These are phyloP conservation scores for Spinellus fusiger DNA, from an alignment of 192 early-diverging fungal species.

Conservation along the genomic window DNA sequence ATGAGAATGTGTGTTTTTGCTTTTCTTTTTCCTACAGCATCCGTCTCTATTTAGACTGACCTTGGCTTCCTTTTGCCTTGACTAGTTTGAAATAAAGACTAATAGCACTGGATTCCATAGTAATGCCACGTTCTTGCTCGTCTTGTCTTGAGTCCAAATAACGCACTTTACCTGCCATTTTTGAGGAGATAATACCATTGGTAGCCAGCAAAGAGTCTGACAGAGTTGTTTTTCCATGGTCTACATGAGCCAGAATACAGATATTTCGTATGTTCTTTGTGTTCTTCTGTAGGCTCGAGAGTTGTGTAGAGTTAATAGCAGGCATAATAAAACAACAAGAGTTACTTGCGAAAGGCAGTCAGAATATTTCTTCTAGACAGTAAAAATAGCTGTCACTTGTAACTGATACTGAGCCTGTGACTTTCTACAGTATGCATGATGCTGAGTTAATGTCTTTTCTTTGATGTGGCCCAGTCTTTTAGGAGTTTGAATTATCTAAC, in stretches of 20 bases:
- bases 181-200: conserved; percentile 96
- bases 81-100: conserved; percentile 86
- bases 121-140: conserved; percentile 97
- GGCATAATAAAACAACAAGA: conserved; percentile 66
- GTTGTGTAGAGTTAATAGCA: conserved; percentile 55
- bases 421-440: too few relatives aligned
- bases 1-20: not conserved
- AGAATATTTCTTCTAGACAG: too few relatives aligned
- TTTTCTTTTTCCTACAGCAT: not conserved
- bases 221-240: conserved; percentile 97
- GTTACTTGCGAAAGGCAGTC: too few relatives aligned
- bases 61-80: conserved; percentile 20
- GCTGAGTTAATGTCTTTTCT: too few relatives aligned
- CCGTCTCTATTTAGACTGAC: not conserved
- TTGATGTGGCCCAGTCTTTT: too few relatives aligned
- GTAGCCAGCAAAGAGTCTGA: conserved; percentile 93
- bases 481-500: too few relatives aligned
- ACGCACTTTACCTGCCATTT: conserved; percentile 91
- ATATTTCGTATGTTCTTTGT: conserved; percentile 83
- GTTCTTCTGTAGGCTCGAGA: conserved; percentile 65
- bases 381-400: too few relatives aligned
- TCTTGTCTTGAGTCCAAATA: conserved; percentile 96
- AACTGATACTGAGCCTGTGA: too few relatives aligned
- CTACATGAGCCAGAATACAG: conserved; percentile 97
- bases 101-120: conserved; percentile 96